Evolutionary conservation across 192 early-diverging fungal genomes (phyloP).

Genomic region (Dispira simplex): DNA sequence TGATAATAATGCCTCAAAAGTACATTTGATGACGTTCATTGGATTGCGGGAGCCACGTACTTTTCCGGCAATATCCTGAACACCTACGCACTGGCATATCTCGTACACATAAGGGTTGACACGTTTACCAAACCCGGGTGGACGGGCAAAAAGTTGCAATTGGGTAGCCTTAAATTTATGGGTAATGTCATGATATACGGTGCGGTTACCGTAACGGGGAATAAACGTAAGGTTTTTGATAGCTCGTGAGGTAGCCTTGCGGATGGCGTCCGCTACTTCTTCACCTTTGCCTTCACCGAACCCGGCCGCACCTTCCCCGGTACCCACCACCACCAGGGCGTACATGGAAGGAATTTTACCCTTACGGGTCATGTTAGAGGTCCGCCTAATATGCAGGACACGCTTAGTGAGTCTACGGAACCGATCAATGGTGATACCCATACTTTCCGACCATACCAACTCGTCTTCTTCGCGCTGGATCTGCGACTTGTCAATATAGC

Average conservation of each 20-base stretch:
- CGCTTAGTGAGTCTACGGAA: constrained; percentile 46
- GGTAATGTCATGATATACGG: constrained; percentile 72
- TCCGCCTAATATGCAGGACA: constrained; percentile 54
- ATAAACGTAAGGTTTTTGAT: constrained; percentile 75
- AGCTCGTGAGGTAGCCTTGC: constrained; percentile 75
- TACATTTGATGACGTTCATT: constrained; percentile 96
- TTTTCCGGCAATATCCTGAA: constrained; percentile 83
- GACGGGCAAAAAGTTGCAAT: constrained; percentile 61
- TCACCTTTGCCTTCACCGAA: constrained; percentile 82
- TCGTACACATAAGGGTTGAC: constrained; percentile 90
- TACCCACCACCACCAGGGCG: constrained; percentile 89
- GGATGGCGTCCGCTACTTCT: constrained; percentile 62
- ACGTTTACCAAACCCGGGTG: constrained; percentile 91
- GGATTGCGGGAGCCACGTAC: constrained; percentile 85
- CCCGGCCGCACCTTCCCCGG: constrained; percentile 79
- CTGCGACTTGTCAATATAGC: too few relatives aligned
- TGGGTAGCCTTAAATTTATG: constrained; percentile 83
- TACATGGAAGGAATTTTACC: constrained; percentile 73
- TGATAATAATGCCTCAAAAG: constrained; percentile 69
- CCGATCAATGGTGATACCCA: constrained; percentile 35
- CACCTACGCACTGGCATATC: constrained; percentile 83
- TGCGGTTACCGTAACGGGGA: constrained; percentile 85
- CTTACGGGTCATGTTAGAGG: constrained; percentile 61
- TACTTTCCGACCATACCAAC: not conserved
- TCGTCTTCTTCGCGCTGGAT: constrained; percentile 7